These are phyloP conservation scores for Litsea cubeba DNA, from an alignment of 164 flowering plant species.

Conservation along the genomic window DNA sequence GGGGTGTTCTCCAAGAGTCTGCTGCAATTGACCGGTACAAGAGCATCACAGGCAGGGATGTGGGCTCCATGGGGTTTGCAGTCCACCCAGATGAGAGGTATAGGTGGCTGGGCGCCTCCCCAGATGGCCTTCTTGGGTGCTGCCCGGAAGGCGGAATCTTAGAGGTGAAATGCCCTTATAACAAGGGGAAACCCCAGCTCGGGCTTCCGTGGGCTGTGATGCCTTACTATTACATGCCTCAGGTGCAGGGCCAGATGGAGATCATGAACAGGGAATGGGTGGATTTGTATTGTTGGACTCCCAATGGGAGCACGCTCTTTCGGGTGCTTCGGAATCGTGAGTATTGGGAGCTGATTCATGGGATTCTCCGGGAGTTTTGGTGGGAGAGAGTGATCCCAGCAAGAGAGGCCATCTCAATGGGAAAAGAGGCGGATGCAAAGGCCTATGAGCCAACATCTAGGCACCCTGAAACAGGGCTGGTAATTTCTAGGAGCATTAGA, in stretches of 20 bases:
- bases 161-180: conserved; percentile 96
- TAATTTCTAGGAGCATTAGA: conserved; percentile 47
- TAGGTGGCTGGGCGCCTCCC: conserved; percentile 94
- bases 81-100: conserved; percentile 50
- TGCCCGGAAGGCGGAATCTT: conserved; percentile 70
- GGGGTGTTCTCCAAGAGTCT: conserved; percentile 84
- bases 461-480: conserved; percentile 70
- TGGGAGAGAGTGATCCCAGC: conserved; percentile 95
- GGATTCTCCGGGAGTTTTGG: conserved; percentile 84
- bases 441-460: conserved; percentile 53
- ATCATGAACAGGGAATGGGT: conserved; percentile 89
- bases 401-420: conserved; percentile 55
- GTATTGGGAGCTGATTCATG: conserved; percentile 78
- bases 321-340: conserved; percentile 57
- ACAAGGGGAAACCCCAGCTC: conserved; percentile 86
- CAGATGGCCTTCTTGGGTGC: conserved; percentile 81
- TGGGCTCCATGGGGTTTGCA: conserved; percentile 72
- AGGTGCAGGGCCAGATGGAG: conserved; percentile 98
- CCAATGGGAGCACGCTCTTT: conserved; percentile 80
- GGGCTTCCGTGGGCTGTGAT: conserved; percentile 76
- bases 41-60: conserved; percentile 82
- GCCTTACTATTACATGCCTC: conserved; percentile 98
- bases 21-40: conserved; percentile 71
- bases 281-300: conserved; percentile 95
- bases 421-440: conserved; percentile 45